phyloP scores from a whole-genome alignment of 2,329 filamentous ascomycete genomes.

The Clonostachys solani region DNA sequence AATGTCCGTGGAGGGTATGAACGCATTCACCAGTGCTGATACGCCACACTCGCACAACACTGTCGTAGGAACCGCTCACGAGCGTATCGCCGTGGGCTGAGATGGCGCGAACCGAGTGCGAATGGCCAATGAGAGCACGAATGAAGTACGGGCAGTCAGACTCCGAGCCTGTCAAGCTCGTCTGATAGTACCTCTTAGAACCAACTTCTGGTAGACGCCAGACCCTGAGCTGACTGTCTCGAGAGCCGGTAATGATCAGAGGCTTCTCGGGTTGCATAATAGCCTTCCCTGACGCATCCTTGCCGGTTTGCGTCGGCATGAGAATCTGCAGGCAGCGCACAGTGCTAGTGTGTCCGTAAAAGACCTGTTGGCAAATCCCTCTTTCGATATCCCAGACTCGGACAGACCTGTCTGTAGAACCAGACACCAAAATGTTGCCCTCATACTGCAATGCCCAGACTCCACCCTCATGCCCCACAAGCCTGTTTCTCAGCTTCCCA shows the following conservation, averaged over 20 bases:
- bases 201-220: conserved; percentile 87
- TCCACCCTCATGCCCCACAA: conserved; percentile 92
- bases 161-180: conserved; percentile 66
- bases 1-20: conserved; percentile 81
- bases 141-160: conserved; percentile 93
- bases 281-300: conserved; percentile 63
- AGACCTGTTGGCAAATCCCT: conserved; percentile 88
- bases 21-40: conserved; percentile 91
- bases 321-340: conserved; percentile 94
- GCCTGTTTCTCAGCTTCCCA: conserved; percentile 74
- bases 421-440: conserved; percentile 90
- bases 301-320: conserved; percentile 76
- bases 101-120: conserved; percentile 92
- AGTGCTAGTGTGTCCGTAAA: conserved; percentile 96
- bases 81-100: conserved; percentile 91
- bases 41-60: conserved; percentile 91
- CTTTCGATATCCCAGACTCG: conserved; percentile 98
- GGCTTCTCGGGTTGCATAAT: conserved; percentile 93
- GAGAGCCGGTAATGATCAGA: conserved; percentile 93
- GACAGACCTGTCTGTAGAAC: conserved; percentile 94
- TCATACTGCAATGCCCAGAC: conserved; percentile 98
- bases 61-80: conserved; percentile 97
- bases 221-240: conserved; percentile 88
- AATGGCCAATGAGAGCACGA: conserved; percentile 78
- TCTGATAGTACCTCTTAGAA: conserved; percentile 75